These are phyloP conservation scores for Yarrowia sp. DNA, from an alignment of 805 yeast genomes.

Conservation along the genomic window DNA sequence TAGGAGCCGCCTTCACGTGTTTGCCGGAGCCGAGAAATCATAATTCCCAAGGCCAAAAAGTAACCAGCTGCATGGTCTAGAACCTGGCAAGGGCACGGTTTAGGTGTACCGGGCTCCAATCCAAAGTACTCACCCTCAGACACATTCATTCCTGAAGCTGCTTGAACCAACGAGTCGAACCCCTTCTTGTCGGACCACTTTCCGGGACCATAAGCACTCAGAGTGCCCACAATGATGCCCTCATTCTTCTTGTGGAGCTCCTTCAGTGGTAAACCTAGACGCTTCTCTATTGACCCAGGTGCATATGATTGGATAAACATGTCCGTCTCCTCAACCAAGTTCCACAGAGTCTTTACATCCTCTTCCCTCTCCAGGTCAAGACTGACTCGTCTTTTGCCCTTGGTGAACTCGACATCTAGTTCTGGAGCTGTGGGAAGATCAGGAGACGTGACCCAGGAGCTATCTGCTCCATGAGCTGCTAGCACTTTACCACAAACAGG, in stretches of 20 bases:
- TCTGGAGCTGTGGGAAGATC: slow-evolving; percentile 15
- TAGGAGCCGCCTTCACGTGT: slow-evolving; percentile 18
- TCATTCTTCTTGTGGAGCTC: not conserved
- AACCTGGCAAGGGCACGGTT: slow-evolving; percentile 23
- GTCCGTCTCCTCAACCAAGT: not conserved
- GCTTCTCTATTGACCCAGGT: slow-evolving; percentile 13
- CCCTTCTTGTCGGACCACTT: slow-evolving; percentile 8
- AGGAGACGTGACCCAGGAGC: slow-evolving; percentile 16
- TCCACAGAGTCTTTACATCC: not conserved
- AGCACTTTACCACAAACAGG: slow-evolving; percentile 21
- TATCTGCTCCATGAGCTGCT: slow-evolving; percentile 9
- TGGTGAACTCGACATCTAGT: slow-evolving; percentile 20
- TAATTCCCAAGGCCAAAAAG: slow-evolving; percentile 15
- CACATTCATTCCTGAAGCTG: slow-evolving; percentile 19
- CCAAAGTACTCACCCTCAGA: slow-evolving; percentile 17
- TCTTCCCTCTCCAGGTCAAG: not conserved
- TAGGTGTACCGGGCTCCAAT: not conserved
- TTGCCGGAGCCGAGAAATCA: slow-evolving; percentile 16
- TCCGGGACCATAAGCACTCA: slow-evolving; percentile 15
- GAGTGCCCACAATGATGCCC: slow-evolving; percentile 8
- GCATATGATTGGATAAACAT: slow-evolving; percentile 27
- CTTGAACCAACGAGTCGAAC: slow-evolving; percentile 16
- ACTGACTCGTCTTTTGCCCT: slow-evolving; percentile 11
- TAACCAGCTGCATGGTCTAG: slow-evolving; percentile 26
- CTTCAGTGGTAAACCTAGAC: not conserved